Conservation (phyloP, 176 grass and related monocot species). For the Cenchrus americanus region DNA sequence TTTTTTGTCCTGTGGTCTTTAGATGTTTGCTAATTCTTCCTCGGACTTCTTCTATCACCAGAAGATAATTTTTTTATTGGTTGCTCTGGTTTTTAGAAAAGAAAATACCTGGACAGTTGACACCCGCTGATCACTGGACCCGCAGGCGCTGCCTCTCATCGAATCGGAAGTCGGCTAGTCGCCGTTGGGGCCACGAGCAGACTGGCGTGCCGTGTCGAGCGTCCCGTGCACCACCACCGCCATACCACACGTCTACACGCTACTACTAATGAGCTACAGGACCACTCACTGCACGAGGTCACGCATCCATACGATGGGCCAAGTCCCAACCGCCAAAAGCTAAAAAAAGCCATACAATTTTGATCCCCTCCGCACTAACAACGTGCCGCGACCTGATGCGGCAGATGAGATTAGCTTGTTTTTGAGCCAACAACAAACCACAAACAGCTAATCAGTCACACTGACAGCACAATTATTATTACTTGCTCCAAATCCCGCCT, state of each 20-base stretch:
- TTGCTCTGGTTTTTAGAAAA: no score
- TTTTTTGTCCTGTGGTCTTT: no score
- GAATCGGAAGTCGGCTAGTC: no score
- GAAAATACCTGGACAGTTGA: no score
- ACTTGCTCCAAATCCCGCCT: background rate
- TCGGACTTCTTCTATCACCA: no score
- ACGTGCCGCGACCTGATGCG: constrained; percentile 33
- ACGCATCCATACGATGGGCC: background rate
- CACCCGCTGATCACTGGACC: no score
- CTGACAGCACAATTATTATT: background rate
- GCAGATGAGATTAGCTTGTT: background rate
- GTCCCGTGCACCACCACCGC: background rate
- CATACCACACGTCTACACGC: background rate
- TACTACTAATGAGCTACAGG: background rate
- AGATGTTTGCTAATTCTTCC: no score
- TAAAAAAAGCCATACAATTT: background rate
- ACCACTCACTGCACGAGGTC: background rate
- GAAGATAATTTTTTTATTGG: no score
- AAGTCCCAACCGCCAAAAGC: background rate
- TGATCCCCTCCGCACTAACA: constrained; percentile 1
- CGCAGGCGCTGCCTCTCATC: no score
- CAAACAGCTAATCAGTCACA: constrained; percentile 8
- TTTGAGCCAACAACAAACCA: background rate
- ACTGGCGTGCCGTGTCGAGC: background rate
- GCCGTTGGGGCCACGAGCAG: background rate